Conservation (phyloP, 148 eudicot species). For the Dysphania ambrosioides region DNA sequence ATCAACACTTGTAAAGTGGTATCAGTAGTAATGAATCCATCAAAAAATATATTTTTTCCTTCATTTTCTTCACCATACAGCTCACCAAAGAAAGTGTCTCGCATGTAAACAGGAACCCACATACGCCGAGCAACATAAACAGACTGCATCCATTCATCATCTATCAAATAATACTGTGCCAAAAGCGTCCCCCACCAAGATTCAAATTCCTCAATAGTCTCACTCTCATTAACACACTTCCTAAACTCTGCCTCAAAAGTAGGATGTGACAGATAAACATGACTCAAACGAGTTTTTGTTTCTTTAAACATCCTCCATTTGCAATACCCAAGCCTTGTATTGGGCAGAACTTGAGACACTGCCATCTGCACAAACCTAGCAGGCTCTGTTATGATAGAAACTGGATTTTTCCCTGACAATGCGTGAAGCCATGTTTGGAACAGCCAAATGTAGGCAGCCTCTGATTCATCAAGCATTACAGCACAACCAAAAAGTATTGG, state of each 20-base stretch:
- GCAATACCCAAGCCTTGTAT: constrained; percentile 33
- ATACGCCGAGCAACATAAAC: constrained; percentile 39
- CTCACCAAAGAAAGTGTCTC: constrained; percentile 41
- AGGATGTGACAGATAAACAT: constrained; percentile 37
- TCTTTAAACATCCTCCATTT: constrained; percentile 44
- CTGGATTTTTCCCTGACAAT: constrained; percentile 31
- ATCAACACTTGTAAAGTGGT: constrained; percentile 32
- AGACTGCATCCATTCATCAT: constrained; percentile 42
- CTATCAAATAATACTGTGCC: constrained; percentile 35
- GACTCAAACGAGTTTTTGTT: constrained; percentile 34
- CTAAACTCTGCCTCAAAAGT: constrained; percentile 37
- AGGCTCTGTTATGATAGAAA: constrained; percentile 42
- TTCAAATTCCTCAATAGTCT: constrained; percentile 40
- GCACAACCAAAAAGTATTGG: constrained; percentile 48
- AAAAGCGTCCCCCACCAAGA: constrained; percentile 36
- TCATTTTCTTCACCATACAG: constrained; percentile 23
- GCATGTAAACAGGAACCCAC: constrained; percentile 45
- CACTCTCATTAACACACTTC: constrained; percentile 35
- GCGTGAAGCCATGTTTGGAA: constrained; percentile 44
- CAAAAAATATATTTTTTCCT: constrained; percentile 27
- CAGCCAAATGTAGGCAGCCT: constrained; percentile 36
- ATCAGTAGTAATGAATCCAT: constrained; percentile 34
- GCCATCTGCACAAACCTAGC: constrained; percentile 40
- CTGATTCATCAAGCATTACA: constrained; percentile 36
- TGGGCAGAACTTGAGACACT: constrained; percentile 35